phyloP scores from a whole-genome alignment of 2,329 filamentous ascomycete genomes.

The Microsporum ferrugineum region DNA sequence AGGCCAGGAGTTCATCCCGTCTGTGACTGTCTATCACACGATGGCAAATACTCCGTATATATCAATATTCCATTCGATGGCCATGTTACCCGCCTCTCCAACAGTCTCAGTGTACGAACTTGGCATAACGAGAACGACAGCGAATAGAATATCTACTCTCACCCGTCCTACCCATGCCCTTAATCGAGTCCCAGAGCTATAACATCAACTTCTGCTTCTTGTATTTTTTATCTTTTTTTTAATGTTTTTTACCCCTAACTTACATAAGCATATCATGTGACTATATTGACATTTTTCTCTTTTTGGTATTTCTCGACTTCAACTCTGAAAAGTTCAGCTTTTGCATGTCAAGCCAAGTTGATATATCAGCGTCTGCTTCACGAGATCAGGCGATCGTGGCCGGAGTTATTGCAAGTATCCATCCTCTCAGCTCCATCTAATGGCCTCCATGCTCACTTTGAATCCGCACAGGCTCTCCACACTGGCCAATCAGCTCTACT shows the following conservation, averaged over 20 bases:
- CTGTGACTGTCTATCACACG: too few species aligned
- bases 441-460: neutral
- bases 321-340: neutral
- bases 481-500: neutral
- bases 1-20: too few species aligned
- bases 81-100: neutral
- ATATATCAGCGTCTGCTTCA: neutral
- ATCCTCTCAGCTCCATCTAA: neutral
- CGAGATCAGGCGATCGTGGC: neutral
- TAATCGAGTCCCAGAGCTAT: neutral
- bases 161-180: neutral
- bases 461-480: neutral
- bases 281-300: neutral
- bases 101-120: neutral
- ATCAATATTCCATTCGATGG: neutral
- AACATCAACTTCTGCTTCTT: neutral
- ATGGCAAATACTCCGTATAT: neutral
- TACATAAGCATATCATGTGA: slow-evolving; percentile 1
- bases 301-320: neutral
- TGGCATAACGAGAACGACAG: neutral
- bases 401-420: neutral
- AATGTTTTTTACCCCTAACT: neutral
- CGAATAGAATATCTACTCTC: neutral
- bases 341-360: neutral
- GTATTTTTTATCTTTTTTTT: neutral